Evolutionary conservation across 805 yeast genomes (phyloP), one percentile per base, ranked within the genome.

Genomic region (Nakazawaea sp.): DNA sequence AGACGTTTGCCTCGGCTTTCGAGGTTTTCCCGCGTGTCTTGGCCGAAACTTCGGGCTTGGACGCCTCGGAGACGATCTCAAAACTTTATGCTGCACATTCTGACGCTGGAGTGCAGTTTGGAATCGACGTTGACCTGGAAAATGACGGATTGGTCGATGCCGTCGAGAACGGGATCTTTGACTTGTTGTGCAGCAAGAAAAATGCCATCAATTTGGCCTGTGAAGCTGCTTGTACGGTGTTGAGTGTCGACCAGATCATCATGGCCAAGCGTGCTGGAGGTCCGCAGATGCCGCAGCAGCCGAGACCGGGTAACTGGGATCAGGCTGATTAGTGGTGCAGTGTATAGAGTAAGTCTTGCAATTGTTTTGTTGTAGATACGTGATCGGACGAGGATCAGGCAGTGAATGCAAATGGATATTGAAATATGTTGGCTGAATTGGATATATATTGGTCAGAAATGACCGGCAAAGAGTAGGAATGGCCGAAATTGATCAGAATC

Each of bases 181-280:
- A 90, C 58, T 72, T 90, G 44, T 71, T 82, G 45, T 66, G 84
- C 17, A 72, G 89, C 30, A 90, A 92, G 68, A 73, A 71, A 51
- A 82, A 86, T 44, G 98, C 97, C 32, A 81, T 92, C 47, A 76
- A 80, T 50, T 81, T 92, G 45, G 97, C 98, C 13, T 88, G 96
- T 3, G 97, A 92, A 48, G 96, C 97, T 33, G 94, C 96, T 11
- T 75, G 72, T 45, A 92, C 97, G 4, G 81, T 89, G 36, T 70
- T 89, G 45, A 79, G 95, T 18, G 92, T 92, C 35, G 97, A 92
- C 59, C 97, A 90, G 70, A 90, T 90, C 52, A 92, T 90, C 56
- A 92, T 90, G 92, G 97, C 98, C 31, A 90, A 90, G 75, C 78
- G 96, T 58, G 97, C 97, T 2, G 98, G 98, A 47, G 98, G 98